Conservation (phyloP, 176 grass and related monocot species). For the Dactylis glomerata region DNA sequence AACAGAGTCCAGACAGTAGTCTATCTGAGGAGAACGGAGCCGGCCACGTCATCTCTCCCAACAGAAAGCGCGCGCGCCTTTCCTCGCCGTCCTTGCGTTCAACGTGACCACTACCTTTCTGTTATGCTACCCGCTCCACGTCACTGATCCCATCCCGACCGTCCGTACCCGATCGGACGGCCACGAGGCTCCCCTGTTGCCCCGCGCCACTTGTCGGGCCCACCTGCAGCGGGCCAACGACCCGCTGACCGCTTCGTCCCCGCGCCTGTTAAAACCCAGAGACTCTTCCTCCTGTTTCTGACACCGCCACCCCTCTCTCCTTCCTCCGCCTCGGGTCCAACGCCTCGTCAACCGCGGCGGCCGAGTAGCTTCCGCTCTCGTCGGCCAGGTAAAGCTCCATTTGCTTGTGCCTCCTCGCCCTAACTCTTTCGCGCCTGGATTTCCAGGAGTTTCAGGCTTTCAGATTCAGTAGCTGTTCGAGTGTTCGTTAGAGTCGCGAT, state of each 20-base stretch:
- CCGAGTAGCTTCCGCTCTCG: background rate
- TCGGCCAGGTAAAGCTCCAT: conserved; percentile 9
- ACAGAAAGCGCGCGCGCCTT: conserved; percentile 1
- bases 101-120: background rate
- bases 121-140: background rate
- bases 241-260: background rate
- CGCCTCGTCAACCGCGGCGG: conserved; percentile 6
- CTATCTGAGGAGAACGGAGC: background rate
- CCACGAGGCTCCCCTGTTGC: rapidly evolving
- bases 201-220: background rate
- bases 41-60: background rate
- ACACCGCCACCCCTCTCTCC: background rate
- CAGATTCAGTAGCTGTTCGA: background rate
- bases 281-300: background rate
- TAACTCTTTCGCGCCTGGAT: background rate
- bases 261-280: background rate
- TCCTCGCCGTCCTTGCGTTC: background rate
- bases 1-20: background rate
- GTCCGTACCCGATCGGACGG: conserved; percentile 34
- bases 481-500: background rate
- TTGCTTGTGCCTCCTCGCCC: background rate
- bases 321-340: background rate
- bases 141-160: conserved; percentile 15
- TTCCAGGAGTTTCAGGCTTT: background rate
- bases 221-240: conserved; percentile 11